Evolutionary conservation across 148 eudicot species (phyloP).

Genomic region (Salicornia ramosissima): DNA sequence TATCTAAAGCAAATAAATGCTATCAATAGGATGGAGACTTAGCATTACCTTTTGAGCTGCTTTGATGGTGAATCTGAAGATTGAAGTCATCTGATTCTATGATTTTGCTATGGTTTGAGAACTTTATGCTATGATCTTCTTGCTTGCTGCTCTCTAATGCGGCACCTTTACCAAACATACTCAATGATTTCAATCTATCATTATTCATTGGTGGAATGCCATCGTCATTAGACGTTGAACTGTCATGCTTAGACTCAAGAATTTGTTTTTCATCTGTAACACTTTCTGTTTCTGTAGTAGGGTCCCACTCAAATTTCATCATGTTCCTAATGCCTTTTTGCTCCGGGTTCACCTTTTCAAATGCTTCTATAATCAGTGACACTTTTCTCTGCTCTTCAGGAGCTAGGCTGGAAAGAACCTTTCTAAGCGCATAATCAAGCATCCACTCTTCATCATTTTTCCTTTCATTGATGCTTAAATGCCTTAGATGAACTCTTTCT

Average conservation of each 20-base stretch:
- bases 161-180: slow-evolving; percentile 8
- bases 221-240: slow-evolving; percentile 7
- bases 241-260: slow-evolving; percentile 2
- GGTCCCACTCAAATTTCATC: slow-evolving; percentile 19
- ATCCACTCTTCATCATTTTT: slow-evolving; percentile 75
- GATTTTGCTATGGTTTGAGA: slow-evolving; percentile 8
- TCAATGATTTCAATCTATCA: slow-evolving; percentile 3
- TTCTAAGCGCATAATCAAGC: slow-evolving; percentile 85
- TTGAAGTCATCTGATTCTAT: slow-evolving; percentile 3
- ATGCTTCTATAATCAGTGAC: slow-evolving; percentile 34
- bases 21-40: not conserved
- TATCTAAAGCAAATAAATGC: not conserved
- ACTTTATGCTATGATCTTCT: slow-evolving; percentile 13
- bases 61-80: slow-evolving; percentile 21
- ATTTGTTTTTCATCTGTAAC: not conserved
- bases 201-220: slow-evolving; percentile 5
- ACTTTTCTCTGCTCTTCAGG: slow-evolving; percentile 40
- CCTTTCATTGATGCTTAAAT: slow-evolving; percentile 45
- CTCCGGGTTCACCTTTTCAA: slow-evolving; percentile 31
- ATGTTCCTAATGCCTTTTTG: slow-evolving; percentile 12
- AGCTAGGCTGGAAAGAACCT: slow-evolving; percentile 63
- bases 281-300: slow-evolving; percentile 4
- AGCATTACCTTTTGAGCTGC: slow-evolving; percentile 27
- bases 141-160: not conserved
- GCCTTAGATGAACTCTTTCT: slow-evolving; percentile 59